Evolutionary conservation across 31 red algal genomes (phyloP).

Genomic region (Bonnemaisonia californica): DNA sequence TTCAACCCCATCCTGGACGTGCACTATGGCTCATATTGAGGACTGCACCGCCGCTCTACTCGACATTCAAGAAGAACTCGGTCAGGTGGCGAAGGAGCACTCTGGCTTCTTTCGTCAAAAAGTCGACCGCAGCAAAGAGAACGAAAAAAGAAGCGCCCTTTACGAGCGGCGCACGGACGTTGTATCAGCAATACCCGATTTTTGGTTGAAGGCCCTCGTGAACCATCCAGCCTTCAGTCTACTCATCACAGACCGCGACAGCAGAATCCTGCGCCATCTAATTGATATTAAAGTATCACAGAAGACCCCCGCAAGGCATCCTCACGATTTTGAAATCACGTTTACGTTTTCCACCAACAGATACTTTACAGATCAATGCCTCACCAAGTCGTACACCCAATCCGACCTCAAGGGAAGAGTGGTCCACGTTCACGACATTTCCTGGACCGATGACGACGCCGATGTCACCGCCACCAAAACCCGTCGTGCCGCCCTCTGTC

Average conservation of each 20-base stretch:
- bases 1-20: too few species aligned
- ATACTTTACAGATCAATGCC: constrained; percentile 6
- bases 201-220: constrained; percentile 16
- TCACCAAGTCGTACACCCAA: constrained; percentile 31
- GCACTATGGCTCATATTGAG: too few species aligned
- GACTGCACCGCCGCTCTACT: not conserved
- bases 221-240: constrained; percentile 8
- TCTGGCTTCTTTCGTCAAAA: too few species aligned
- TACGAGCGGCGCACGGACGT: not conserved
- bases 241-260: constrained; percentile 31
- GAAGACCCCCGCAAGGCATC: not conserved
- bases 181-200: not conserved
- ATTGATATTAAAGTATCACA: constrained; percentile 2
- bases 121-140: too few species aligned
- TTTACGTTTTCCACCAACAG: constrained; percentile 22
- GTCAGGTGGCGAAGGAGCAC: too few species aligned
- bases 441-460: not conserved
- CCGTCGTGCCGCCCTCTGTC: not conserved
- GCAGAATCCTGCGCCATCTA: constrained; percentile 3
- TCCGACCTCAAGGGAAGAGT: constrained; percentile 39
- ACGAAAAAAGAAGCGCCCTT: too few species aligned
- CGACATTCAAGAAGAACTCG: not conserved
- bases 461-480: not conserved
- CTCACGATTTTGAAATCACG: constrained; percentile 7
- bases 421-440: constrained; percentile 13